A percentile compares a stretch with the other conserved stretches of the same genome.
Evolutionary conservation across 371 early-diverging fungal species (phyloP).

Genomic region (Syncephalastrum contaminatum): DNA sequence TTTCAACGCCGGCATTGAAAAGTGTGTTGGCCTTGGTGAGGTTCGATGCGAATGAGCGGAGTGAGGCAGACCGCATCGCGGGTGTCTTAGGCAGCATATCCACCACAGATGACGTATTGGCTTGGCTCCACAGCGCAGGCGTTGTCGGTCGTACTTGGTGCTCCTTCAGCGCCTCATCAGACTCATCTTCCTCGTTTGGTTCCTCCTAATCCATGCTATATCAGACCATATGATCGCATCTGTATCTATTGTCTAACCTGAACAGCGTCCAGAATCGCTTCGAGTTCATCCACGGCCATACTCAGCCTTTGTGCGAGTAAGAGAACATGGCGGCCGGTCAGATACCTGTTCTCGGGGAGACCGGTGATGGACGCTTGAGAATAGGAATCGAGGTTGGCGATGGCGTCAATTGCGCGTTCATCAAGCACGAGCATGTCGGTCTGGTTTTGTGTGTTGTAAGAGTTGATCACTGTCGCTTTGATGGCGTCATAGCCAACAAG

Average conservation of each 20-base stretch:
- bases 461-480: background rate
- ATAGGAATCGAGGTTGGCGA: constrained; percentile 16
- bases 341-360: constrained; percentile 8
- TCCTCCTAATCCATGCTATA: too few species aligned
- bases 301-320: constrained; percentile 15
- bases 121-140: constrained; percentile 18
- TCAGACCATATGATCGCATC: background rate
- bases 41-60: background rate
- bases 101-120: constrained; percentile 11
- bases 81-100: constrained; percentile 8
- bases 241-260: constrained; percentile 14
- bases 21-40: background rate
- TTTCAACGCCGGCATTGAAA: background rate
- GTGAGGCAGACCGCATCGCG: background rate
- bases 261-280: constrained; percentile 11
- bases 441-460: background rate
- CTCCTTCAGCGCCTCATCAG: background rate
- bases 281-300: constrained; percentile 8
- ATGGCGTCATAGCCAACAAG: constrained; percentile 15
- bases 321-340: constrained; percentile 24
- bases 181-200: too few species aligned
- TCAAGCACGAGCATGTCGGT: constrained; percentile 13
- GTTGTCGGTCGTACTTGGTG: constrained; percentile 17
- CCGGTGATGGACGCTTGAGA: constrained; percentile 6
- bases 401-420: constrained; percentile 16